phyloP scores from a whole-genome alignment of 2,329 filamentous ascomycete species.

The Amylocarpus encephaloides region DNA sequence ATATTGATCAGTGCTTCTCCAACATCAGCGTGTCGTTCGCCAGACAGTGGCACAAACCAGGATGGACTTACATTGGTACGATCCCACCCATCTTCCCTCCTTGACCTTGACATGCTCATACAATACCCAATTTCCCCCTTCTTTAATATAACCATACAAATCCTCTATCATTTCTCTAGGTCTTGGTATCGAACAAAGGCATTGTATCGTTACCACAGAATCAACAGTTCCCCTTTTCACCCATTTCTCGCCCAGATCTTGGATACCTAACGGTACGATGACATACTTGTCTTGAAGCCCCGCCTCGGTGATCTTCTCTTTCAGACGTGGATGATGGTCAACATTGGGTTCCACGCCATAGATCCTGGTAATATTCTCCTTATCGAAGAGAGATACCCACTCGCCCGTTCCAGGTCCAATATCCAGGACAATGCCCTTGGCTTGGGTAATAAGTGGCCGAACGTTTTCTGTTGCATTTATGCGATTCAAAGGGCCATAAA shows the following conservation, averaged over 20 bases:
- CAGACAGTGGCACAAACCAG: neutral
- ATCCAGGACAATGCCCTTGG: slow-evolving; percentile 37
- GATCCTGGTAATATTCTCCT: slow-evolving; percentile 34
- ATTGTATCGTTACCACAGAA: slow-evolving; percentile 26
- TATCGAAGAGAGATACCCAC: slow-evolving; percentile 50
- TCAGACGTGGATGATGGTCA: slow-evolving; percentile 44
- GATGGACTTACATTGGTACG: slow-evolving; percentile 25
- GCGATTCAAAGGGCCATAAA: slow-evolving; percentile 45
- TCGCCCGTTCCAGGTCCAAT: slow-evolving; percentile 57
- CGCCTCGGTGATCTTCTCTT: slow-evolving; percentile 41
- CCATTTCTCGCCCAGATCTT: slow-evolving; percentile 41
- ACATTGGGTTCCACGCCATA: slow-evolving; percentile 61
- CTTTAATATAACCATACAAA: slow-evolving; percentile 24
- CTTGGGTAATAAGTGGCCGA: slow-evolving; percentile 34
- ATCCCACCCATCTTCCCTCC: slow-evolving; percentile 14
- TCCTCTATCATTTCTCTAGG: slow-evolving; percentile 23
- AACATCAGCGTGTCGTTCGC: slow-evolving; percentile 4
- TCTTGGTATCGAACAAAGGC: slow-evolving; percentile 24
- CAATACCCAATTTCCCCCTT: slow-evolving; percentile 26
- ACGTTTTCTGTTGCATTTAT: slow-evolving; percentile 38
- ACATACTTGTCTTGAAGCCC: slow-evolving; percentile 53
- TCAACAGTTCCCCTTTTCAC: slow-evolving; percentile 38
- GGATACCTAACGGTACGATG: slow-evolving; percentile 56
- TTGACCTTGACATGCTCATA: slow-evolving; percentile 27
- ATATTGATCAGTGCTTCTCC: slow-evolving; percentile 21